A percentile compares a stretch with the other conserved stretches of the same genome.
Evolutionary conservation across 1,284 basidiomycete genomes (phyloP).

Genomic region (Cryptococcus hybrid): DNA sequence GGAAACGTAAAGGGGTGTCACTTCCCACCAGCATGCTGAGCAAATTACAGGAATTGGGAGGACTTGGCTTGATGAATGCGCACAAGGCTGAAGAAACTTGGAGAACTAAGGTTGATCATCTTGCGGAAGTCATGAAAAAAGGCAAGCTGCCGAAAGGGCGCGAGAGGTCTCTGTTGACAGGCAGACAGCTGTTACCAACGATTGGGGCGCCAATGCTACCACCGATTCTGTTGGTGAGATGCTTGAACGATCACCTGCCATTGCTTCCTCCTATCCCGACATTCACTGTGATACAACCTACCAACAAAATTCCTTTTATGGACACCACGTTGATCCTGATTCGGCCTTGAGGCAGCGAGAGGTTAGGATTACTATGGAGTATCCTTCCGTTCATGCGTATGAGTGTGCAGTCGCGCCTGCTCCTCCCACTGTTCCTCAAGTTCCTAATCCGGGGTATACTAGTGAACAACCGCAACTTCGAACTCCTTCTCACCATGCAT

Average conservation of each 20-base stretch:
- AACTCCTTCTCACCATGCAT: neutral
- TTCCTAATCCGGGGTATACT: neutral
- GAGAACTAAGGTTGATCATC: slow-evolving; percentile 10
- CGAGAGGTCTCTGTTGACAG: neutral
- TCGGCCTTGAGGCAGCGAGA: neutral
- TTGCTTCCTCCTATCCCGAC: slow-evolving; percentile 1
- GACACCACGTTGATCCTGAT: neutral
- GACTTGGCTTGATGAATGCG: slow-evolving; percentile 11
- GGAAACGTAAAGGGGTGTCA: slow-evolving; percentile 5
- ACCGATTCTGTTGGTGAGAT: neutral
- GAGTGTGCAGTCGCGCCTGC: neutral
- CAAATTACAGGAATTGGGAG: slow-evolving; percentile 12
- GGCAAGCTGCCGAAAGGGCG: neutral
- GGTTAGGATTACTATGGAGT: neutral
- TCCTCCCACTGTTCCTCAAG: neutral
- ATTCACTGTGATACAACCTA: neutral
- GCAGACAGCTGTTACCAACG: neutral
- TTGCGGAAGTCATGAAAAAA: slow-evolving; percentile 1
- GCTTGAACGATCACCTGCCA: neutral
- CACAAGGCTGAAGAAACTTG: slow-evolving; percentile 18
- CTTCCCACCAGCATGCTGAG: slow-evolving; percentile 5
- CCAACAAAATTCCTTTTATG: neutral
- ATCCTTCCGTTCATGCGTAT: neutral
- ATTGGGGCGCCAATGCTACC: neutral
- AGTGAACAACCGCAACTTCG: neutral